Conservation (phyloP, 331 rosid genomes). For the Quercus phellos region DNA sequence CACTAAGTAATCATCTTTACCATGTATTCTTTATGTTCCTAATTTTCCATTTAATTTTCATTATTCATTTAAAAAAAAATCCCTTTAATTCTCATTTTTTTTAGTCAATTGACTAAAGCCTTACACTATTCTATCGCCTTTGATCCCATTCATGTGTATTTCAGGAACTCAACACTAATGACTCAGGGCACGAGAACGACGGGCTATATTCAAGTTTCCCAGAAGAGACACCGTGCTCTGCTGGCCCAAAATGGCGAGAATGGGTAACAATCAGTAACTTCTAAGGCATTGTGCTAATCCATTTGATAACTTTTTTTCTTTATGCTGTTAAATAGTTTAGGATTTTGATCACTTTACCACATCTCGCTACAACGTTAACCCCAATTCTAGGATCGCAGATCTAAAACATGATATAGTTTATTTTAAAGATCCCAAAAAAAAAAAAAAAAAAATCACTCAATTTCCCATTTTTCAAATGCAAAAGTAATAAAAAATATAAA, state of each 20-base stretch:
- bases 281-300: background rate
- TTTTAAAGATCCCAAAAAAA: background rate
- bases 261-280: background rate
- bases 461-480: background rate
- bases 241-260: background rate
- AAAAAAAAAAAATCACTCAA: background rate
- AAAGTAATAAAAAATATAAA: background rate
- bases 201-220: background rate
- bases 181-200: background rate
- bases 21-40: too few species aligned
- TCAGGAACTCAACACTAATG: background rate
- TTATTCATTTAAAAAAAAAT: too few species aligned
- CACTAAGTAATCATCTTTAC: too few species aligned
- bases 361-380: background rate
- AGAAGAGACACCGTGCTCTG: background rate
- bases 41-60: too few species aligned
- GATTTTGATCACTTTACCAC: background rate
- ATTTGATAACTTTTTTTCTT: background rate
- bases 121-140: too few species aligned
- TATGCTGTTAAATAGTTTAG: too few species aligned
- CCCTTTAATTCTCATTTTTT: too few species aligned
- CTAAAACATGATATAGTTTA: background rate
- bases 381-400: background rate
- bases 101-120: too few species aligned
- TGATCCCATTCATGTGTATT: background rate